Percentiles rank a stretch among this genome's conserved stretches.
Evolutionary conservation across 176 grass and related monocot species (phyloP).

Genomic region (Lolium perenne): DNA sequence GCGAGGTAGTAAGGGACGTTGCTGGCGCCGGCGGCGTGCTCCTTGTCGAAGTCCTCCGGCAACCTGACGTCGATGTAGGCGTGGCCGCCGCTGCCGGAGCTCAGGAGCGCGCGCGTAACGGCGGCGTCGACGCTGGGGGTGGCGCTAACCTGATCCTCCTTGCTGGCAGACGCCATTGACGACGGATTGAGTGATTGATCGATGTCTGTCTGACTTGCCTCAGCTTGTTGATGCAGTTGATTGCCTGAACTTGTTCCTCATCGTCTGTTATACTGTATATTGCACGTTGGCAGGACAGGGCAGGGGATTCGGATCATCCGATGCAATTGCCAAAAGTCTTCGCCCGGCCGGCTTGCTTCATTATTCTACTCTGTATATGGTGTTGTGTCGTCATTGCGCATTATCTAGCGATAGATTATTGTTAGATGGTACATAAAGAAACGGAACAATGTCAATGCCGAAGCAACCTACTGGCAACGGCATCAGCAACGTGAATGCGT

Average conservation of each 20-base stretch:
- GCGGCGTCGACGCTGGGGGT: constrained; percentile 23
- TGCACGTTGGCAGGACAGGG: too few relatives aligned
- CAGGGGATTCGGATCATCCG: background rate
- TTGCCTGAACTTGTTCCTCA: background rate
- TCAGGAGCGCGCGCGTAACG: background rate
- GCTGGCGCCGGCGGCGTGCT: constrained; percentile 36
- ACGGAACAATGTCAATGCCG: too few relatives aligned
- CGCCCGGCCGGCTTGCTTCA: background rate
- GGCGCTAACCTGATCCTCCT: background rate
- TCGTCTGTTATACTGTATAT: too few relatives aligned
- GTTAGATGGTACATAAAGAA: too few relatives aligned
- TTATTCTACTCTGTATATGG: too few relatives aligned
- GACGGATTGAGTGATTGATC: background rate
- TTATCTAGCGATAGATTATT: too few relatives aligned
- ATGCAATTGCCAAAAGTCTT: background rate
- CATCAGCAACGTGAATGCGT: too few relatives aligned
- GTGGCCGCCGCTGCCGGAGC: constrained; percentile 27
- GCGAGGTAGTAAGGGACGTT: constrained; percentile 48
- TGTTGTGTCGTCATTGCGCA: background rate
- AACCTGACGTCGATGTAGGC: constrained; percentile 43
- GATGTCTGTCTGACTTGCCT: background rate
- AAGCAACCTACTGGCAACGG: too few relatives aligned
- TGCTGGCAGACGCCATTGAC: constrained; percentile 29
- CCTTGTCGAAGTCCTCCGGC: constrained; percentile 40
- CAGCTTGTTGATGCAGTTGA: too few relatives aligned